Percentiles rank a stretch among this genome's conserved stretches.
phyloP scores from a whole-genome alignment of 345 rosid species.

The Melastoma malabathricum region DNA sequence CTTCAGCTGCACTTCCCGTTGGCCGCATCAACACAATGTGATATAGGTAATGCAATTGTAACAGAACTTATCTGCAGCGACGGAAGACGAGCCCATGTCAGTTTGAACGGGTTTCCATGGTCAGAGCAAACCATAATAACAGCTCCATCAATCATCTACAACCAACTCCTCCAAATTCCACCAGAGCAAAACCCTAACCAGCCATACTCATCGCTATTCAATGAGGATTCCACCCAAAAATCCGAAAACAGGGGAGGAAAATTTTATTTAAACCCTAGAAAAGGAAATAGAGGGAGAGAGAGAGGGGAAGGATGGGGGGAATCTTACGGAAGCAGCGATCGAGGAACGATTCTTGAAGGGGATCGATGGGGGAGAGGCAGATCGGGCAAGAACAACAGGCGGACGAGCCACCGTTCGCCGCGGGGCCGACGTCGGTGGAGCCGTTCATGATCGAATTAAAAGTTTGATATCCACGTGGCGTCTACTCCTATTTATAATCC shows the following conservation, averaged over 20 bases:
- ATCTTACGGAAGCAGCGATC: slow-evolving; percentile 74
- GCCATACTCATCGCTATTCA: too few species aligned
- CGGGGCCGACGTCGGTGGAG: too few species aligned
- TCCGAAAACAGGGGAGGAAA: background rate
- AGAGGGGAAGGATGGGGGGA: slow-evolving; percentile 12
- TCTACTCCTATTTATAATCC: too few species aligned
- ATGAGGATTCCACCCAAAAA: too few species aligned
- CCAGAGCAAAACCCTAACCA: background rate
- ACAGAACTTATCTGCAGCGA: slow-evolving; percentile 73
- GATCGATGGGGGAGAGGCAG: slow-evolving; percentile 40
- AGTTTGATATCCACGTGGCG: too few species aligned
- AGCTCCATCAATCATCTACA: background rate
- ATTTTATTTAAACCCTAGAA: background rate
- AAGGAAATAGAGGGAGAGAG: slow-evolving; percentile 1
- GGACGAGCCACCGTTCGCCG: too few species aligned
- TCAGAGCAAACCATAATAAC: too few species aligned
- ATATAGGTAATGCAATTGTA: slow-evolving; percentile 52
- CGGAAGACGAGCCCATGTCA: slow-evolving; percentile 1
- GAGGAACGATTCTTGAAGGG: slow-evolving; percentile 46
- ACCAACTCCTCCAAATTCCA: background rate
- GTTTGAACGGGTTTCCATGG: background rate
- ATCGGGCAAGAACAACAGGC: slow-evolving; percentile 37
- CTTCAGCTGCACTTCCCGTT: too few species aligned
- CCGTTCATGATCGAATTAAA: too few species aligned
- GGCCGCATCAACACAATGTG: too few species aligned